Percentiles rank a stretch among this genome's conserved stretches.
Conservation (phyloP, 768 basidiomycete genomes). For the Mycena galopus region DNA sequence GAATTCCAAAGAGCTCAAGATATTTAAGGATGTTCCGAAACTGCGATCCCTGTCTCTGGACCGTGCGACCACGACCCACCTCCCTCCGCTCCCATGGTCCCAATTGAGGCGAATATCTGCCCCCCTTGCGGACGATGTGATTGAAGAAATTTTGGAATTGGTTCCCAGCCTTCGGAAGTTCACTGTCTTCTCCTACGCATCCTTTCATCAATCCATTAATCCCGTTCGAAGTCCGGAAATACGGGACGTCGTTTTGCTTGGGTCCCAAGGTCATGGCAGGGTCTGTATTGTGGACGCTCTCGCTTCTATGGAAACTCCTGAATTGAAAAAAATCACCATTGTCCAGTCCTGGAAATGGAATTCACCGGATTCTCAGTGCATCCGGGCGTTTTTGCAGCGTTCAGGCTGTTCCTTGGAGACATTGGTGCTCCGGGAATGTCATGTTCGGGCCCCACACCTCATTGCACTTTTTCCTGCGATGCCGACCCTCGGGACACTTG, state of each 20-base stretch:
- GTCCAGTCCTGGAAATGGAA: neutral
- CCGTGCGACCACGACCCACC: neutral
- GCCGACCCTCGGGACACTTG: neutral
- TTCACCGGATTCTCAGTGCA: neutral
- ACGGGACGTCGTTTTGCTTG: neutral
- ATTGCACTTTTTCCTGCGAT: neutral
- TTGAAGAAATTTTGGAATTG: neutral
- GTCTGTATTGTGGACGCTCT: too few relatives aligned
- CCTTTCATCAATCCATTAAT: too few relatives aligned
- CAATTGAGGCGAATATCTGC: neutral
- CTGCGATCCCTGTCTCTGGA: neutral
- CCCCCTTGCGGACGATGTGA: too few relatives aligned
- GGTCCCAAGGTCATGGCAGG: neutral
- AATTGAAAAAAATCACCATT: neutral
- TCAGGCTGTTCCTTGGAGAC: neutral
- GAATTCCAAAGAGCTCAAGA: neutral
- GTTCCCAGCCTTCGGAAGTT: neutral
- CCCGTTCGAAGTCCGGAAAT: neutral
- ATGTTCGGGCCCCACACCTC: neutral
- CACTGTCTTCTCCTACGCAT: too few relatives aligned
- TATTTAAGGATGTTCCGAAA: neutral
- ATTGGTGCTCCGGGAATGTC: neutral
- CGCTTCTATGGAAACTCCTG: neutral
- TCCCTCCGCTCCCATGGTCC: neutral
- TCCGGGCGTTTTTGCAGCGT: neutral